These are phyloP conservation scores for Aphanocladium album DNA, from an alignment of 2,329 filamentous ascomycete genomes.

Conservation along the genomic window DNA sequence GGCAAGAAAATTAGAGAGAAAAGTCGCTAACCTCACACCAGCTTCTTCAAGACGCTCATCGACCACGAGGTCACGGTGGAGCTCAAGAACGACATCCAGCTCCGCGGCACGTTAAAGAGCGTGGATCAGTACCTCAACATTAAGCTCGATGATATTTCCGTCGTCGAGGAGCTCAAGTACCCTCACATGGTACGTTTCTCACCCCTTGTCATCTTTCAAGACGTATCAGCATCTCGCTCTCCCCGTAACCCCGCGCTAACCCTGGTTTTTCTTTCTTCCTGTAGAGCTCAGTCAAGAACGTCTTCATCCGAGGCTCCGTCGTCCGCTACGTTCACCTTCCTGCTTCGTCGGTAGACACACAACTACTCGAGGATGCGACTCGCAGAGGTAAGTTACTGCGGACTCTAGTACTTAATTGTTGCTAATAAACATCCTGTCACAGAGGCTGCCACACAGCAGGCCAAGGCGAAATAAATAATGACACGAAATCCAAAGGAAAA, in stretches of 20 bases:
- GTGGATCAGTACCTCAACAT: conserved; percentile 99
- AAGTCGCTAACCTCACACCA: conserved; percentile 28
- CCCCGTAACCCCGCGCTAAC: neutral
- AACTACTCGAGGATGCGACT: conserved; percentile 84
- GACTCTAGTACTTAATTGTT: too few relatives aligned
- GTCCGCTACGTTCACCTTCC: conserved; percentile 91
- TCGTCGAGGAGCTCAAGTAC: conserved; percentile 90
- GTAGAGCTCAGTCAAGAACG: conserved; percentile 79
- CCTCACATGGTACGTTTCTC: conserved; percentile 68
- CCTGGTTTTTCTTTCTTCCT: neutral
- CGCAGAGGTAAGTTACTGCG: conserved; percentile 59
- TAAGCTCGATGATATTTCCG: conserved; percentile 92
- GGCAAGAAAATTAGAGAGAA: neutral
- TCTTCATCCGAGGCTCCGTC: conserved; percentile 90
- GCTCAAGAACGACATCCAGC: conserved; percentile 98
- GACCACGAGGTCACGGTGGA: conserved; percentile 97
- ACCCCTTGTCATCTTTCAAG: neutral
- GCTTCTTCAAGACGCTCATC: conserved; percentile 98
- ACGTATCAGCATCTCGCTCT: neutral
- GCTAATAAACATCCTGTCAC: conserved; percentile 13
- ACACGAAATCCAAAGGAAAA: neutral
- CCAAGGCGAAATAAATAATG: conserved; percentile 47
- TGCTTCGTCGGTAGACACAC: conserved; percentile 74
- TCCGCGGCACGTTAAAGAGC: conserved; percentile 90
- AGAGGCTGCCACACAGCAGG: conserved; percentile 55